A percentile compares a stretch with the other conserved stretches of the same genome.
phyloP scores from a whole-genome alignment of 2,329 filamentous ascomycete species.

The Colletotrichum abscissum region DNA sequence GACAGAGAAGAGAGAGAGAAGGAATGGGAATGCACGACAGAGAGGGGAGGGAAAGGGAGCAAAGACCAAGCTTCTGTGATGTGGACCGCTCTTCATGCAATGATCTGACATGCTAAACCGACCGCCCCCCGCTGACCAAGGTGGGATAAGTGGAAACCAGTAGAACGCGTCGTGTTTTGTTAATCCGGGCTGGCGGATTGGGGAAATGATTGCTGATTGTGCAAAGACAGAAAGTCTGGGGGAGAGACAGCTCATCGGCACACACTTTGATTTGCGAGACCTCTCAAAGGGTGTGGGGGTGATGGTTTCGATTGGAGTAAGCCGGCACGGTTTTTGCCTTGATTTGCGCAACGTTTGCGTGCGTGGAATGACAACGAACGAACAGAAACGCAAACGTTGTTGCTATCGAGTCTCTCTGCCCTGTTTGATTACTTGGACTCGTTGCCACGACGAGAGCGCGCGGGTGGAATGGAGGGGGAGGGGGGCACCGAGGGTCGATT shows the following conservation, averaged over 20 bases:
- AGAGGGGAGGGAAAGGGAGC: neutral
- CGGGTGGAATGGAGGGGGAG: neutral
- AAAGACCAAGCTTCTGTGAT: conserved; percentile 24
- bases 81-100: conserved; percentile 24
- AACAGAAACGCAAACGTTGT: neutral
- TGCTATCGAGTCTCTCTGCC: neutral
- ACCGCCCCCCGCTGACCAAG: conserved; percentile 19
- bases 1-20: neutral
- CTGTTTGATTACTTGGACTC: neutral
- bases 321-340: neutral
- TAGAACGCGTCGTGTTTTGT: neutral
- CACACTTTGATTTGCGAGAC: neutral
- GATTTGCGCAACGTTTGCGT: neutral
- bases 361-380: too few relatives aligned
- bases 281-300: conserved; percentile 1
- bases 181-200: neutral
- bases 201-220: neutral
- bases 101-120: conserved; percentile 27
- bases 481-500: neutral
- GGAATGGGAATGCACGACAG: neutral
- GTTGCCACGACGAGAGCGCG: neutral
- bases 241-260: neutral
- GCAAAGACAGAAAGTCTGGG: neutral
- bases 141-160: neutral
- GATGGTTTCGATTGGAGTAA: conserved; percentile 2